phyloP scores from a whole-genome alignment of 805 yeast species.

The Starmerella apis region DNA sequence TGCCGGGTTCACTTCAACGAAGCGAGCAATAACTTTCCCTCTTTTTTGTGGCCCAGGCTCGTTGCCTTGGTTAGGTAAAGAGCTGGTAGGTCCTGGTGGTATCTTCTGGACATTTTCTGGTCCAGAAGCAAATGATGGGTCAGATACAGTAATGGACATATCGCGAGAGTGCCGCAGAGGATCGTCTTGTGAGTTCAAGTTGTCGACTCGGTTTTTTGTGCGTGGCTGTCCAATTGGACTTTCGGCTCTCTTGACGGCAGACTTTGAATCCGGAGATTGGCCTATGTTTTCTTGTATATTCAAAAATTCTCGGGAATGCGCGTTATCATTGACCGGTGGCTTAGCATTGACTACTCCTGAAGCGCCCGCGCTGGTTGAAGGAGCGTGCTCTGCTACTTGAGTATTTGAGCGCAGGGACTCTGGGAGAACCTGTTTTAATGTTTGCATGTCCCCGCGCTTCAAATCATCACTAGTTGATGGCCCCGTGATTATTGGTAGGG shows the following conservation, averaged over 20 bases:
- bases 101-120: too few relatives aligned
- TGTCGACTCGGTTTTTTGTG: not conserved
- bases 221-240: not conserved
- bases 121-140: not conserved
- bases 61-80: too few relatives aligned
- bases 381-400: not conserved
- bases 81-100: too few relatives aligned
- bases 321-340: not conserved
- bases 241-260: not conserved
- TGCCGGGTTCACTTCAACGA: conserved; percentile 2
- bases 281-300: not conserved
- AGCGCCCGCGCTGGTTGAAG: not conserved
- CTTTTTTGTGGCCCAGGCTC: not conserved
- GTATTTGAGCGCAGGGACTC: conserved; percentile 1
- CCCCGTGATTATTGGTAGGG: too few relatives aligned
- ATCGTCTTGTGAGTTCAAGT: not conserved
- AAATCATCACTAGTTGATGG: not conserved
- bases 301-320: not conserved
- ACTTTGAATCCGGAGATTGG: not conserved
- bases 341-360: not conserved
- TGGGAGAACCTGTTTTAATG: not conserved
- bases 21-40: not conserved
- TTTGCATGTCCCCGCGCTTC: not conserved
- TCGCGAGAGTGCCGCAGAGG: not conserved
- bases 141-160: conserved; percentile 1